These are phyloP conservation scores for Psophocarpus tetragonolobus DNA, from an alignment of 306 rosid species.

Conservation along the genomic window DNA sequence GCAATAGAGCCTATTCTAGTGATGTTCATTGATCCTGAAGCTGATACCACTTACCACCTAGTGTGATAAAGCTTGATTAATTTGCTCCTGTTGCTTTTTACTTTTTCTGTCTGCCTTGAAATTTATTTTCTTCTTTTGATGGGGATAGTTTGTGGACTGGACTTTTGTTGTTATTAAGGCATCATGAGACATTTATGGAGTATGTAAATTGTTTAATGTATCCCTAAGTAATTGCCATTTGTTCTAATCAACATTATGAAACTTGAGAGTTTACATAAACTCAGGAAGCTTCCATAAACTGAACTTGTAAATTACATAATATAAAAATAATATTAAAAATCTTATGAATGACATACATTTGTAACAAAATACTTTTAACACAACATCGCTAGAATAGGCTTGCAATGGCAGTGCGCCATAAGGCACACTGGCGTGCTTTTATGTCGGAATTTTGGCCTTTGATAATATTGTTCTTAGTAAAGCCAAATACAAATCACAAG, in stretches of 20 bases:
- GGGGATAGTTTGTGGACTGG: conserved; percentile 2
- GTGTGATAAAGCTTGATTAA: not conserved
- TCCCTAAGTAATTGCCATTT: not conserved
- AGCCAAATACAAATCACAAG: no score
- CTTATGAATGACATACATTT: no score
- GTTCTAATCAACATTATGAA: not conserved
- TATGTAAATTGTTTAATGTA: not conserved
- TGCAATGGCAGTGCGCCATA: no score
- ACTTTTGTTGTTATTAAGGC: not conserved
- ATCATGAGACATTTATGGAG: not conserved
- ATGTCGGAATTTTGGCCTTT: no score
- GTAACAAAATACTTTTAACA: no score
- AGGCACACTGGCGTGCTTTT: no score
- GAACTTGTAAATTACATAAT: no score
- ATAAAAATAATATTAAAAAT: no score
- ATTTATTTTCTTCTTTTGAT: not conserved
- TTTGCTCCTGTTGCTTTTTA: not conserved
- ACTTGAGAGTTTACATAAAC: no score
- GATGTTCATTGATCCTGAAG: not conserved
- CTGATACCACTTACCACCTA: not conserved
- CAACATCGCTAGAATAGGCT: no score
- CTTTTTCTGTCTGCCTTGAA: not conserved
- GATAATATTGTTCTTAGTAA: no score
- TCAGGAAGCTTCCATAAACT: no score
- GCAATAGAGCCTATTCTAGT: not conserved